Evolutionary conservation across 1,139 yeast genomes (phyloP), one percentile per base, ranked within the genome.

Genomic region (Yamadazyma buinensis): DNA sequence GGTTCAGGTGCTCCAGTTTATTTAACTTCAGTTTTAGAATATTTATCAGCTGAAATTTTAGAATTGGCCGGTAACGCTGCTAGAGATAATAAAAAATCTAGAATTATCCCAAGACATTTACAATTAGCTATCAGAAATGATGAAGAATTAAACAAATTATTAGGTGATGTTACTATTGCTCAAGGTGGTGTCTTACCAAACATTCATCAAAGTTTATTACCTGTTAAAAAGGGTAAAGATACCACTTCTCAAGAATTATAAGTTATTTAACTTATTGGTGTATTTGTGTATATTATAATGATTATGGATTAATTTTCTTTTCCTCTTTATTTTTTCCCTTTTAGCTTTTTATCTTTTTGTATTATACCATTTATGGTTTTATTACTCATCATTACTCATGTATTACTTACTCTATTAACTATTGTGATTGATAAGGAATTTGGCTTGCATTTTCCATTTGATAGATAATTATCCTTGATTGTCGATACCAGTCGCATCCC

Each of bases 61-160:
- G 97, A 90, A 74, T 81, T 90, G 74, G 97, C 97, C 44, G 97
- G 97, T 76, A 92, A 90, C 69, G 97, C 97, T 44, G 97, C 97
- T 39, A 87, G 96, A 72, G 97, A 90, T 63, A 85, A 90, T 81
- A 88, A 88, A 75, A 90, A 90, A 77, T 84, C 95, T 54, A 90
- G 97, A 84, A 90, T 90, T 57, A 88, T 92, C 51, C 97, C 97
- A 68, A 88, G 97, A 79, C 97, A 92, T 67, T 80, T 90, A 65
- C 97, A 90, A 70, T 81, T 90, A 59, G 97, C 97, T 61, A 90
- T 92, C 75, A 84, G 97, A 80, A 92, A 92, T 69, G 96, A 87
- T 73, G 96, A 90, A 71, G 96, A 88, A 72, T 78, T 88, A 67
- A 90, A 88, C 81, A 86, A 83, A 68, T 77, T 85, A 49, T 63